Percentiles rank a stretch among this genome's conserved stretches.
phyloP scores from a whole-genome alignment of 805 yeast genomes.

The Kuraishia piskuri region DNA sequence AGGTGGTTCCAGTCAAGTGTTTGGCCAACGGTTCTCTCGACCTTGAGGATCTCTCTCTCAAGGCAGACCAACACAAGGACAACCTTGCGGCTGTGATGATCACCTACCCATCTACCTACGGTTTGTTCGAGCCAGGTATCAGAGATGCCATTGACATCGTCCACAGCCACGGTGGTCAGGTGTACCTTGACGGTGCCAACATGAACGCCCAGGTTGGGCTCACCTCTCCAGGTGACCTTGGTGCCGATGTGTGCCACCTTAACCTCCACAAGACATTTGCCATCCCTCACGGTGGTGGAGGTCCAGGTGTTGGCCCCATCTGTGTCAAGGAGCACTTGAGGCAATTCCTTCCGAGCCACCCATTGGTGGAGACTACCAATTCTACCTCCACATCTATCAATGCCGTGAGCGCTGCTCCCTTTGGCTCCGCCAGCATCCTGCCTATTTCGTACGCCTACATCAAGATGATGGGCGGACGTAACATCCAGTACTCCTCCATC shows the following conservation, averaged over 20 bases:
- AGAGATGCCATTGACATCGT: slow-evolving; percentile 78
- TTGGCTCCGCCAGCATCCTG: slow-evolving; percentile 87
- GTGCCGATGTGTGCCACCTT: slow-evolving; percentile 97
- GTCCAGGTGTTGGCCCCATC: slow-evolving; percentile 98
- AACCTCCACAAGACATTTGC: slow-evolving; percentile 97
- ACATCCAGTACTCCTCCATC: slow-evolving; percentile 79
- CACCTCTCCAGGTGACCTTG: slow-evolving; percentile 94
- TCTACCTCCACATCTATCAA: slow-evolving; percentile 41
- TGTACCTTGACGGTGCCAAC: slow-evolving; percentile 96
- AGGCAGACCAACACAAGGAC: slow-evolving; percentile 61
- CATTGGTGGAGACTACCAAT: slow-evolving; percentile 45
- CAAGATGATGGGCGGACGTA: slow-evolving; percentile 83
- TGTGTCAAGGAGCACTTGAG: slow-evolving; percentile 79
- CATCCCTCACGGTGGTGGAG: slow-evolving; percentile 98
- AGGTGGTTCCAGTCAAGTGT: slow-evolving; percentile 90
- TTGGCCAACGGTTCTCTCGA: slow-evolving; percentile 80
- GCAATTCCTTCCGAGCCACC: slow-evolving; percentile 78
- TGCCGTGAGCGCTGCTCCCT: slow-evolving; percentile 89
- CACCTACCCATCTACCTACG: slow-evolving; percentile 96
- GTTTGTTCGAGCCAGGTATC: slow-evolving; percentile 90
- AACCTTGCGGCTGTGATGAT: slow-evolving; percentile 89
- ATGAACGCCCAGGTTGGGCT: slow-evolving; percentile 99
- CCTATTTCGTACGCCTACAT: slow-evolving; percentile 94
- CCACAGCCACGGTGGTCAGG: slow-evolving; percentile 87
- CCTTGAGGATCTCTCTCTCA: slow-evolving; percentile 59